Base-by-base conservation (phyloP, 164 flowering plant genomes). In the Brasenia schreberi region DNA sequence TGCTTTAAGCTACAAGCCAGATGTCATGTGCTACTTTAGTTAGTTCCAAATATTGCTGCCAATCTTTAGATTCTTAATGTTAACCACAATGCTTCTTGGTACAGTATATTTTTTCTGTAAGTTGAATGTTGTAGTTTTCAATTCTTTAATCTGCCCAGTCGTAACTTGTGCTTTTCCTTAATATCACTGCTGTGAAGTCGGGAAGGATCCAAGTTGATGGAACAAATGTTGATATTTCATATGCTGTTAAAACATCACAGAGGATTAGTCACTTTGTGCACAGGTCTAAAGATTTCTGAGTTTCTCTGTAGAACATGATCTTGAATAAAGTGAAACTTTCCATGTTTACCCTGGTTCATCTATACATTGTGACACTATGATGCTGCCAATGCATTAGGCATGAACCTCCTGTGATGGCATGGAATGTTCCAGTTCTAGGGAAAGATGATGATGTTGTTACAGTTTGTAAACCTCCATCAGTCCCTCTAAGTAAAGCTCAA, bases 141-240 rank as follows among this genome's bases (percentile, higher is more conserved):
- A 9, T 49, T 49, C 56, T 49, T 49, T 9, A 49, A 49, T 49
- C 10, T 49, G 56, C 9, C 9, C 12, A 9, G 56, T 9, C 4
- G 4, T 49, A 4, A 9, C 16, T 49, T 49, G 56, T 49, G 0
- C 56, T 49, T 49, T 49, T 49, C 16, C 4, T 49, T 49, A 3
- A 89, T 92, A 90, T 89, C 59, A 73, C 76, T 76, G 97, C 98
- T 39, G 93, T 89, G 5, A 78, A 89, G 78, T 72, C 84, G 74
- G 97, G 97, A 45, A 77, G 96, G 68, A 91, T 94, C 71, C 88
- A 86, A 81, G 97, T 94, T 59, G 91, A 94, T 81, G 98, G 89
- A 43, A 69, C 85, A 75, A 80, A 42, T 11, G 94, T 94, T 18
- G 83, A 85, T 10, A 79, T 84, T 75, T 87, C 95, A 0, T 83